phyloP scores from a whole-genome alignment of 495 filamentous ascomycete genomes.

The Penicillium crystallinum region DNA sequence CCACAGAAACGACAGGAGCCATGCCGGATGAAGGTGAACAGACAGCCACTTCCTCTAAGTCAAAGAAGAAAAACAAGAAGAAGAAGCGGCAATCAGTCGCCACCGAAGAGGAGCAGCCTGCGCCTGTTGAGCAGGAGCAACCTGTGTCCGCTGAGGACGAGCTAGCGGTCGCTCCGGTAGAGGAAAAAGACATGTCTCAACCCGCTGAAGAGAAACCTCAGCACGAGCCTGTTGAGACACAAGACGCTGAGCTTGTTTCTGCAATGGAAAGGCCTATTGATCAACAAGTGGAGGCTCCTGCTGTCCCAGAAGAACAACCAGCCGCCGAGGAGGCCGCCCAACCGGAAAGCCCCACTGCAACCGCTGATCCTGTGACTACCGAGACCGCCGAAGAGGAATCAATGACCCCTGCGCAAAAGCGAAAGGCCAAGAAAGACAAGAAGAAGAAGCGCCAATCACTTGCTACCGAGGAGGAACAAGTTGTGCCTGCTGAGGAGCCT shows the following conservation, averaged over 20 bases:
- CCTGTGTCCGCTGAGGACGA: background rate
- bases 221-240: background rate
- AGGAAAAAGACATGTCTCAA: background rate
- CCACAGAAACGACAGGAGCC: background rate
- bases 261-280: background rate
- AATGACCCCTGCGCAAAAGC: constrained; percentile 5
- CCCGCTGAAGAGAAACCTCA: background rate
- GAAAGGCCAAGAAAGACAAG: constrained; percentile 11
- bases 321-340: background rate
- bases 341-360: background rate
- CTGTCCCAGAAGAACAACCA: background rate
- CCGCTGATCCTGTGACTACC: background rate
- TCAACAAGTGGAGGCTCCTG: background rate
- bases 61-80: constrained; percentile 12
- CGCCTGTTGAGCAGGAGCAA: background rate
- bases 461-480: background rate
- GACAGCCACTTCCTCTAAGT: background rate
- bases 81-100: background rate
- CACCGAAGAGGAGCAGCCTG: background rate
- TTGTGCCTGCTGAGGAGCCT: background rate
- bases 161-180: too few species aligned
- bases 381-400: background rate
- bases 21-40: constrained; percentile 2
- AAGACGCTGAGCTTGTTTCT: background rate
- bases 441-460: constrained; percentile 12